Percentiles rank a stretch among this genome's conserved stretches.
phyloP scores from a whole-genome alignment of 2,329 filamentous ascomycete genomes.

The Diaporthe sp. region DNA sequence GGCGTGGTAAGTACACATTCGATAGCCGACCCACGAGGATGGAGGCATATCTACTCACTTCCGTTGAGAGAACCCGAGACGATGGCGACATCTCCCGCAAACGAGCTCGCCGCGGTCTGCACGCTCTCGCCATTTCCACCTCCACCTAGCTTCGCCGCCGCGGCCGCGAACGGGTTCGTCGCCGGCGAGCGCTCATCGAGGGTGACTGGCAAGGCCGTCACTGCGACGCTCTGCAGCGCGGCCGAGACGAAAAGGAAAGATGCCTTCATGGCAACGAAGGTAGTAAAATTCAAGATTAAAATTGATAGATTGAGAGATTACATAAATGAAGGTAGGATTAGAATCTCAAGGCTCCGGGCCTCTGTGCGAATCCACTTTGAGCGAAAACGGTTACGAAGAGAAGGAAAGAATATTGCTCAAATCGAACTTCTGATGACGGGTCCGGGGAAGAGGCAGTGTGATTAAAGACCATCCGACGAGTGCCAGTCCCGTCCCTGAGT shows the following conservation, averaged over 20 bases:
- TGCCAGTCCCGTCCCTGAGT: not conserved
- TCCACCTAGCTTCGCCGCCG: not conserved
- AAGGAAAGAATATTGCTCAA: constrained; percentile 17
- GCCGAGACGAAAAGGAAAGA: not conserved
- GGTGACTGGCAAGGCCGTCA: constrained; percentile 15
- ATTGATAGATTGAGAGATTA: not conserved
- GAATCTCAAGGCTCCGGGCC: constrained; percentile 15
- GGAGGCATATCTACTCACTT: not conserved
- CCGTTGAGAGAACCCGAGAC: constrained; percentile 19
- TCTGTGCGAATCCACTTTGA: constrained; percentile 12
- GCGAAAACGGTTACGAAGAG: constrained; percentile 7
- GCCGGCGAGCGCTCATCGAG: not conserved
- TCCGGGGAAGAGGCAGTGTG: not conserved
- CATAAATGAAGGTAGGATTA: constrained; percentile 9
- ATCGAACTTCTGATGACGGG: not conserved
- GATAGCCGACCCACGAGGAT: rapidly evolving
- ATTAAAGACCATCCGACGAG: constrained; percentile 1
- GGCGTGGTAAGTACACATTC: not conserved
- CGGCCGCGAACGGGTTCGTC: constrained; percentile 4
- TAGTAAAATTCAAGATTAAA: not conserved
- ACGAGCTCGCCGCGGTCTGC: not conserved
- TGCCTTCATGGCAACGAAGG: constrained; percentile 9
- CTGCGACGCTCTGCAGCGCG: constrained; percentile 18
- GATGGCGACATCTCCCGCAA: constrained; percentile 24
- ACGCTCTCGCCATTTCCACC: not conserved